These are phyloP conservation scores for Magnaporthiopsis poae DNA, from an alignment of 2,329 filamentous ascomycete genomes.

Conservation along the genomic window DNA sequence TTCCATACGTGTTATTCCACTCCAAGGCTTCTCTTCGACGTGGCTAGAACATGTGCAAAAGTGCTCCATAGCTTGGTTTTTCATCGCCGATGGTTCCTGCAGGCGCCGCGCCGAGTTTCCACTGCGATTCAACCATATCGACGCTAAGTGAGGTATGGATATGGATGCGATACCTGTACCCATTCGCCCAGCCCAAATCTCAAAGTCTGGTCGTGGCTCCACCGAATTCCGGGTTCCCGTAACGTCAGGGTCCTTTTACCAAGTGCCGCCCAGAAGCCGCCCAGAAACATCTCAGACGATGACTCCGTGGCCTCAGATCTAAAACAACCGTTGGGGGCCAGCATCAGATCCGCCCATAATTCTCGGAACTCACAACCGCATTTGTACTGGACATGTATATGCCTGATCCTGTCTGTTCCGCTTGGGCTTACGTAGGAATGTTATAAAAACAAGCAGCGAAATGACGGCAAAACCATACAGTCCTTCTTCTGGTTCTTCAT, in stretches of 20 bases:
- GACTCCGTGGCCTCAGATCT: no score
- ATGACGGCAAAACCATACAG: neutral
- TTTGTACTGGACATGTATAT: no score
- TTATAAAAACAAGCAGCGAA: neutral
- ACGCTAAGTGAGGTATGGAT: neutral
- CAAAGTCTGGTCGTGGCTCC: neutral
- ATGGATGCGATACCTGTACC: no score
- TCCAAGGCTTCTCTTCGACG: neutral
- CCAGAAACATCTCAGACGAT: neutral
- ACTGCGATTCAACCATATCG: no score
- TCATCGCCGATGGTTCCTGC: neutral
- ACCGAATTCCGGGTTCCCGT: neutral
- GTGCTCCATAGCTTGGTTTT: neutral
- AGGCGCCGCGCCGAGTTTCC: neutral
- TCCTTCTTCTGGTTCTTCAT: neutral
- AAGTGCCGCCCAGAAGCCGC: neutral
- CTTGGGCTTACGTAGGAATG: no score
- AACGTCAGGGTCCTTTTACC: neutral
- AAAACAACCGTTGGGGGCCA: no score
- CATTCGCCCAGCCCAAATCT: neutral
- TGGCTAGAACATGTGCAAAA: neutral
- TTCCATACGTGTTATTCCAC: neutral
- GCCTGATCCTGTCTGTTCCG: no score
- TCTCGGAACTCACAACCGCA: no score
- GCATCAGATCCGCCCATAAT: no score